Base-by-base conservation (phyloP, 192 early-diverging fungal genomes). In the Chytriomyces confervae region DNA sequence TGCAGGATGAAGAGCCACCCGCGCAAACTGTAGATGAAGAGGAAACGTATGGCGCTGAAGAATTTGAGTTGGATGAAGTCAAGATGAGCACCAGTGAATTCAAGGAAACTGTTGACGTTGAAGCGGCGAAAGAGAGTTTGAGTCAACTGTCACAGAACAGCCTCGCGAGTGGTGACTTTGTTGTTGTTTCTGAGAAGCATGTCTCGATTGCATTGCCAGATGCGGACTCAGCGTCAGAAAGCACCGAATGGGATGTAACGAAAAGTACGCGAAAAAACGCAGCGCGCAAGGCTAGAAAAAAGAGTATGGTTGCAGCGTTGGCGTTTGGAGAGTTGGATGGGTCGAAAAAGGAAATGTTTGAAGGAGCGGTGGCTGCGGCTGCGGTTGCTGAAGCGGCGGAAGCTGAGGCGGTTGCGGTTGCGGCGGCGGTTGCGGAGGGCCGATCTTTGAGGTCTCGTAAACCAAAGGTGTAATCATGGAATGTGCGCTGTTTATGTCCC, bases 341-440 rank as follows among this genome's bases (percentile, higher is more conserved):
- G 36, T 36, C 36, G 36, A 36, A 36, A 36, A 36, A 36, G 53
- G 53, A 13, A 20, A 43, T 16, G 63, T 13, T 29, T 16, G 24
- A 29, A 16, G 63, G 11, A 20, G 63, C 11, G 11, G 63, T 29
- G 63, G 11, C 63, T 65, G 36, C 36, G 0, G 63, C 63, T 11
- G 63, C 63, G 20, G 72, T 61, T 9, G 72, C 61, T 23, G 61
- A 74, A 45, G 72, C 72, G 2, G 72, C 53, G 16, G 72, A 62
- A 46, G 62, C 29, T 65, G 63, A 27, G 23, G 69, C n/a, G 2
- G 50, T 23, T 13, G 69, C 47, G 7, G 69, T 53, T 18, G 53
- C 53, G 53, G 53, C 53, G 53, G 53, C 16, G 63, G 63, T 23
- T 11, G 36, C 20, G 63, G 36, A 16, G 24, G 62, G 72, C 5